Conservation (phyloP, 371 early-diverging fungal species). For the Coemansia sp. region DNA sequence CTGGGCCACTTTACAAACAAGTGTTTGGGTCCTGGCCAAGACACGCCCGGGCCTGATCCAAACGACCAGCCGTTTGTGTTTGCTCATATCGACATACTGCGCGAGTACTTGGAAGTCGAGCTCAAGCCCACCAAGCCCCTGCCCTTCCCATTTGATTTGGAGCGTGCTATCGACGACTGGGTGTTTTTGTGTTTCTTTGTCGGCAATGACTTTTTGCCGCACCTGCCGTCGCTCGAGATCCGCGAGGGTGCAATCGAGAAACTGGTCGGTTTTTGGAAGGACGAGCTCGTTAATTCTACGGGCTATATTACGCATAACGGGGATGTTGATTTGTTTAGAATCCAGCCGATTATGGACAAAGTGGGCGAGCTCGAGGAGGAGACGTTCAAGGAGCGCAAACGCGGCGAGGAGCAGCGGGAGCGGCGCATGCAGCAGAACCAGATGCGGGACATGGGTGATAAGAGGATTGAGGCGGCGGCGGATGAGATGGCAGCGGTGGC, state of each 20-base stretch:
- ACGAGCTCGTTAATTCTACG: constrained; percentile 66
- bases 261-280: constrained; percentile 86
- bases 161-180: constrained; percentile 98
- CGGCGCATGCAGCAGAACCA: constrained; percentile 37
- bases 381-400: constrained; percentile 76
- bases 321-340: constrained; percentile 74
- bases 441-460: constrained; percentile 25
- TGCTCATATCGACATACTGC: constrained; percentile 81
- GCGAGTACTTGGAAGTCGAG: constrained; percentile 91
- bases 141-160: constrained; percentile 75
- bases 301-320: constrained; percentile 89
- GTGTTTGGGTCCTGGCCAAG: constrained; percentile 56
- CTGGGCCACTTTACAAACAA: constrained; percentile 76
- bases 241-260: constrained; percentile 95
- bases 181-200: constrained; percentile 99
- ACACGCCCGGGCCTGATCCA: constrained; percentile 18
- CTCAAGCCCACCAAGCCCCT: constrained; percentile 63
- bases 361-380: constrained; percentile 81
- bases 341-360: constrained; percentile 74
- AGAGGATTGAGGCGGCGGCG: constrained; percentile 39
- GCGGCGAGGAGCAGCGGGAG: constrained; percentile 57
- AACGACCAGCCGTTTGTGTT: constrained; percentile 82
- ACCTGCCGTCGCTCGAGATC: constrained; percentile 96
- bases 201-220: constrained; percentile 99
- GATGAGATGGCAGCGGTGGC: constrained; percentile 38